phyloP scores from a whole-genome alignment of 2,329 filamentous ascomycete species.

The Sporothrix schenckii region DNA sequence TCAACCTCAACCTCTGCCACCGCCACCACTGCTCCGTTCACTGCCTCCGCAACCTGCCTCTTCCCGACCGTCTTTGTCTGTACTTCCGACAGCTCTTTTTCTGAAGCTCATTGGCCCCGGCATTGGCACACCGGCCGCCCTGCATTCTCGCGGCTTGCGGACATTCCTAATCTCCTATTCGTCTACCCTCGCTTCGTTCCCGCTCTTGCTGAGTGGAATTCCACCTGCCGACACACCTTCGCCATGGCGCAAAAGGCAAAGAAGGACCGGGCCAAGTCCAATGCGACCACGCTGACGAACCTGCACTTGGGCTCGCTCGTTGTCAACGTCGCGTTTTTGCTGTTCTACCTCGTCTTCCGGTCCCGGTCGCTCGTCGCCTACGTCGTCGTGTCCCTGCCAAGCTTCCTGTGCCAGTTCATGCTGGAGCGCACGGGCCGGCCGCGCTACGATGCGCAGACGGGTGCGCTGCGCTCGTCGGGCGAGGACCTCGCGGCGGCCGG shows the following conservation, averaged over 20 bases:
- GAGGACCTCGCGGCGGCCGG: constrained; percentile 87
- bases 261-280: constrained; percentile 73
- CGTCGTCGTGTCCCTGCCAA: constrained; percentile 70
- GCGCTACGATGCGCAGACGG: constrained; percentile 64
- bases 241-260: constrained; percentile 65
- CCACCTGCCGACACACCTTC: not conserved
- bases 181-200: not conserved
- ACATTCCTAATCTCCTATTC: not conserved
- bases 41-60: not conserved
- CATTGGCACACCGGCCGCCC: not conserved
- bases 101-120: not conserved
- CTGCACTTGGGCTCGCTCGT: constrained; percentile 75
- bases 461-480: constrained; percentile 72
- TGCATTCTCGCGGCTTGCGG: not conserved
- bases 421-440: constrained; percentile 85
- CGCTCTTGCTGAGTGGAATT: no score
- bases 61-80: not conserved
- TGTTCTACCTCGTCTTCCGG: constrained; percentile 68
- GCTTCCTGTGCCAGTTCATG: constrained; percentile 78
- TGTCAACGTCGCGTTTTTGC: constrained; percentile 74
- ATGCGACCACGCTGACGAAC: constrained; percentile 73
- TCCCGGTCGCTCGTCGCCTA: constrained; percentile 70
- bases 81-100: not conserved
- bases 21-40: not conserved
- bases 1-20: constrained; percentile 7